Base-by-base conservation (phyloP, 2,329 filamentous ascomycete genomes). In the Domatiomyces catenatus region DNA sequence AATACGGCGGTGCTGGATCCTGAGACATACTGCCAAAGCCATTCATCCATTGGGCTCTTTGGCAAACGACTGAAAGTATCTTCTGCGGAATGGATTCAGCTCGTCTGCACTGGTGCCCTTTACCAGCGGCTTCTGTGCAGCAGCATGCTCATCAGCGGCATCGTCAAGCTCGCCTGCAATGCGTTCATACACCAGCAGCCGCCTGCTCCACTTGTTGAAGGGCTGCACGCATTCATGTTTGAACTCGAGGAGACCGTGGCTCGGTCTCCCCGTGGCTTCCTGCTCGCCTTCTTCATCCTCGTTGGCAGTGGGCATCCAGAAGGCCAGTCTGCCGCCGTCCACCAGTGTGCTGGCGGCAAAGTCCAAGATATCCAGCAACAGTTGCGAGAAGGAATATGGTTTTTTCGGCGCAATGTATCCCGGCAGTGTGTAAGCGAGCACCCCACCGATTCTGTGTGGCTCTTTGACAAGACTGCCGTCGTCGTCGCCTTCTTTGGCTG, bases 261-360 rank as follows among this genome's bases (percentile, higher is more conserved):
- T 52, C 2, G 59, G 59, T 47, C 54, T 57, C 17, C 49, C 22
- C 6, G 55, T 56, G 39, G 43, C 45, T 0, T 79, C 73, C 19
- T 94, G 79, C 62, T 90, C 84, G 52, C 83, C 77, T 46, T 86
- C 76, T 58, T 87, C 77, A 53, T 85, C 81, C 54, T 85, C 81
- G 62, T 86, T 88, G 24, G 87, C 83, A 0, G 88, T 94, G 0
- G 92, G 92, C 86, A 96, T 94, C 92, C 92, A 98, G 72, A 98
- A 93, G 6, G 84, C 86, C 8, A 98, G 66, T 24, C 92, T 75
- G 0, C 87, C 92, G 55, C 79, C 69, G 48, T 86, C 81, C 6
- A 94, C 85, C 0, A 98, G 73, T 1, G 82, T 86, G 10, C 77
- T 72, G 0, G 81, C 76, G 4, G 87, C 81, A 62, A 98, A 96